phyloP scores from a whole-genome alignment of 2,329 filamentous ascomycete species.

The Lasiodiplodia citricola region DNA sequence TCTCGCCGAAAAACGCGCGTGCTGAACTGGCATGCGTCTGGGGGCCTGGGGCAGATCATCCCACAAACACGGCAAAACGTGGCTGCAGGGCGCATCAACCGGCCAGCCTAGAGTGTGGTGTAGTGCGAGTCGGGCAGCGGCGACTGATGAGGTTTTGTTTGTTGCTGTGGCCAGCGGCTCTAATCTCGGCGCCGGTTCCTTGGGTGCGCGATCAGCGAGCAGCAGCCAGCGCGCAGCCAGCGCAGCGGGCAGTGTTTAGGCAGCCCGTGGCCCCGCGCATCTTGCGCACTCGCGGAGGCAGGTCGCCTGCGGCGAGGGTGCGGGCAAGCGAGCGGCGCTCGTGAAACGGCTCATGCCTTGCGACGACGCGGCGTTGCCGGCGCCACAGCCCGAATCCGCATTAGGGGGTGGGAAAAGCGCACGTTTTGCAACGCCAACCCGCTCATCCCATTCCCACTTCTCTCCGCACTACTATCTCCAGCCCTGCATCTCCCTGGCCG shows the following conservation, averaged over 20 bases:
- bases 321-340: slow-evolving; percentile 10
- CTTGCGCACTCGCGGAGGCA: not conserved
- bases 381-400: slow-evolving; percentile 4
- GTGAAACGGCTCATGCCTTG: slow-evolving; percentile 7
- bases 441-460: slow-evolving; percentile 13
- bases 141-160: not conserved
- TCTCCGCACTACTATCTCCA: not conserved
- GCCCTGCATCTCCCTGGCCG: slow-evolving; percentile 17
- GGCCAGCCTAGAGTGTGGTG: not conserved
- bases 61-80: slow-evolving; percentile 9
- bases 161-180: not conserved
- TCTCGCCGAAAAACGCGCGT: not conserved
- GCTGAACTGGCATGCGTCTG: not conserved
- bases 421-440: slow-evolving; percentile 15
- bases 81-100: slow-evolving; percentile 25
- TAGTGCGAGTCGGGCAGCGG: not conserved
- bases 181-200: slow-evolving; percentile 14
- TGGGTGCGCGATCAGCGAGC: slow-evolving; percentile 1
- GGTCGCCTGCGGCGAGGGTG: not conserved
- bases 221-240: slow-evolving; percentile 1
- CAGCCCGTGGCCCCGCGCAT: not conserved
- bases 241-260: not conserved
- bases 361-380: slow-evolving; percentile 10
- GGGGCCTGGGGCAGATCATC: slow-evolving; percentile 16
- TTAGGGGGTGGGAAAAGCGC: not conserved